A percentile compares a stretch with the other conserved stretches of the same genome.
These are phyloP conservation scores for Phytophthora idaei DNA, from an alignment of 352 stramenopile species.

Conservation along the genomic window DNA sequence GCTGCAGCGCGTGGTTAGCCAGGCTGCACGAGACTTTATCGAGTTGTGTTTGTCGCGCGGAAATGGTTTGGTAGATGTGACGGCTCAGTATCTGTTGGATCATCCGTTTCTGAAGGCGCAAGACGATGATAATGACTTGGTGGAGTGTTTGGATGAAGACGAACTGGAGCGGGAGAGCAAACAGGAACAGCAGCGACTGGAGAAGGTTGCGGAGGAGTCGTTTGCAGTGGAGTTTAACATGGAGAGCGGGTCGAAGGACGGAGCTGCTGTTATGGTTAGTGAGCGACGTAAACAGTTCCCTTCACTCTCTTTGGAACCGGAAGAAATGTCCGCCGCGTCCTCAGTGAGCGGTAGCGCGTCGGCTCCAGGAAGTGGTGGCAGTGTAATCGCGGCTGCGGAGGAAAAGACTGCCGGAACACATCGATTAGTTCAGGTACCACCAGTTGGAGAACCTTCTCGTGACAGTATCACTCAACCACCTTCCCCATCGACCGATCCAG, in stretches of 20 bases:
- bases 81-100: conserved; percentile 75
- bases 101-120: conserved; percentile 81
- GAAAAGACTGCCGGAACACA: conserved; percentile 60
- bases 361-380: conserved; percentile 22
- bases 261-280: conserved; percentile 26
- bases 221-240: conserved; percentile 79
- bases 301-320: conserved; percentile 61
- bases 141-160: conserved; percentile 74
- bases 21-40: conserved; percentile 81
- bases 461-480: conserved; percentile 27
- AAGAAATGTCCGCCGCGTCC: conserved; percentile 52
- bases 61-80: conserved; percentile 82
- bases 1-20: conserved; percentile 74
- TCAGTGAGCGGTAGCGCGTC: conserved; percentile 22
- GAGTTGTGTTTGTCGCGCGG: conserved; percentile 83
- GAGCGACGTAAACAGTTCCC: conserved; percentile 57
- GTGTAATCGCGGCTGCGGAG: conserved; percentile 32
- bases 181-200: conserved; percentile 50
- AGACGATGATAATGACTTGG: conserved; percentile 82
- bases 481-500: conserved; percentile 14
- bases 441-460: conserved; percentile 14
- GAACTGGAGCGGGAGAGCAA: conserved; percentile 62
- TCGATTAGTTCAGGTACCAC: conserved; percentile 42
- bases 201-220: conserved; percentile 62
- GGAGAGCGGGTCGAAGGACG: conserved; percentile 70